Percentiles rank a stretch among this genome's conserved stretches.
These are phyloP conservation scores for Trichoderma koningiopsis DNA, from an alignment of 2,329 filamentous ascomycete species.

Conservation along the genomic window DNA sequence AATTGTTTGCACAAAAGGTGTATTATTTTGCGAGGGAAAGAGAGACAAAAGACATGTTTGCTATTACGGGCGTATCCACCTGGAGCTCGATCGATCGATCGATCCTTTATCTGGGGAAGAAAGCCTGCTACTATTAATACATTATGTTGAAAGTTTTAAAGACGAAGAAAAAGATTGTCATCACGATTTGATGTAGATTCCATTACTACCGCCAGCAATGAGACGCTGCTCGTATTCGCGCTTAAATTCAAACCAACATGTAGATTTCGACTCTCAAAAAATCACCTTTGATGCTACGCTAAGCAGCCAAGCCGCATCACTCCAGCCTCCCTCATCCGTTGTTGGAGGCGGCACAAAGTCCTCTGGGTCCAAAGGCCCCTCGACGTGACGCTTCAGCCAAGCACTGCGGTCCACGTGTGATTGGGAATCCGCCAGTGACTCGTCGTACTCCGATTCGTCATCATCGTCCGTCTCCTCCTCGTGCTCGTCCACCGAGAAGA, in stretches of 20 bases:
- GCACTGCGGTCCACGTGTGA: conserved; percentile 36
- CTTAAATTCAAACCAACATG: not conserved
- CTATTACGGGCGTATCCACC: not conserved
- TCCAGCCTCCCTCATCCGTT: conserved; percentile 62
- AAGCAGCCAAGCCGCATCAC: conserved; percentile 68
- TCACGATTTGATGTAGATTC: not conserved
- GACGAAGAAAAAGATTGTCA: not conserved
- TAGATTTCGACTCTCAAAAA: conserved; percentile 41
- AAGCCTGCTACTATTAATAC: not conserved
- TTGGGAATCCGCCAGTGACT: conserved; percentile 34
- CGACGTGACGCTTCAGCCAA: conserved; percentile 43
- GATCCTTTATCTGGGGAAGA: conserved; percentile 11
- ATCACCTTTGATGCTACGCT: conserved; percentile 65
- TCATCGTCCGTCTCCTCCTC: conserved; percentile 54
- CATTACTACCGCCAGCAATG: not conserved
- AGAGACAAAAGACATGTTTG: not conserved
- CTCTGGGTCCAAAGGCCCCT: conserved; percentile 46
- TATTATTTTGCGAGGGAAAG: not conserved
- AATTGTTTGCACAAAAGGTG: not conserved
- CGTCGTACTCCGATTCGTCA: conserved; percentile 43
- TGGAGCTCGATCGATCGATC: conserved; percentile 7
- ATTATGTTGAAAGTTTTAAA: not conserved
- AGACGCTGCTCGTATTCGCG: not conserved
- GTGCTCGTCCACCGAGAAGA: conserved; percentile 65
- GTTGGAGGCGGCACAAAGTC: conserved; percentile 52